Conservation (phyloP, 2,329 filamentous ascomycete genomes). For the Metarhizium album region DNA sequence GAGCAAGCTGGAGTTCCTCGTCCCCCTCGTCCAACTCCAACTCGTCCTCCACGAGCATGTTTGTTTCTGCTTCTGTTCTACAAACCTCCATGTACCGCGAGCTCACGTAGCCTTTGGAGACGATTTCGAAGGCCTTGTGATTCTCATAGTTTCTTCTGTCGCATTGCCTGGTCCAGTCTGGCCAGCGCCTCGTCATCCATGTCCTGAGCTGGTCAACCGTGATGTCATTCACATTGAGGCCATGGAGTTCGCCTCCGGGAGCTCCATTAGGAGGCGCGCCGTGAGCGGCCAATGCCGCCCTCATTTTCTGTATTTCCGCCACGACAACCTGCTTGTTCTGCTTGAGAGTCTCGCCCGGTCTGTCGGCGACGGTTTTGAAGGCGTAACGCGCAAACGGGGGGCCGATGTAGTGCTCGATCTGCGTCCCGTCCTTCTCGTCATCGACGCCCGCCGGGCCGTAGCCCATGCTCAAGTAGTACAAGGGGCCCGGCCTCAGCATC, state of each 20-base stretch:
- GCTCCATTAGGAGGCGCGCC: constrained; percentile 2
- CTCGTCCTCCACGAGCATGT: neutral
- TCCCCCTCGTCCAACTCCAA: neutral
- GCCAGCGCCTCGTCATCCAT: neutral
- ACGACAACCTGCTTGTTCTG: neutral
- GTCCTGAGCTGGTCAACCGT: neutral
- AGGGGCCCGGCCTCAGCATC: constrained; percentile 10
- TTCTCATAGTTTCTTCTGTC: neutral
- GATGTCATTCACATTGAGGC: neutral
- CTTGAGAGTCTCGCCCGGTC: neutral
- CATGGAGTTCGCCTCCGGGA: neutral
- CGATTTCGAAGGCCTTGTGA: neutral
- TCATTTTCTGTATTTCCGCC: neutral
- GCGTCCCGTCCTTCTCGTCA: constrained; percentile 13
- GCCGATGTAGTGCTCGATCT: constrained; percentile 17
- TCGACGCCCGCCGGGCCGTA: constrained; percentile 20
- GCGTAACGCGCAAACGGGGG: constrained; percentile 9
- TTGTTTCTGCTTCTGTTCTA: neutral
- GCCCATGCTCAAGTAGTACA: constrained; percentile 25
- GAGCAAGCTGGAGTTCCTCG: neutral
- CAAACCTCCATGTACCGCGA: no score
- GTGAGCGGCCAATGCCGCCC: neutral
- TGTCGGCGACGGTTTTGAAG: neutral
- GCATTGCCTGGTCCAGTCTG: neutral
- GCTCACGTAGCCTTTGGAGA: neutral